Evolutionary conservation across 1,284 basidiomycete species (phyloP).

Genomic region (Apiotrichum akiyoshidainum): DNA sequence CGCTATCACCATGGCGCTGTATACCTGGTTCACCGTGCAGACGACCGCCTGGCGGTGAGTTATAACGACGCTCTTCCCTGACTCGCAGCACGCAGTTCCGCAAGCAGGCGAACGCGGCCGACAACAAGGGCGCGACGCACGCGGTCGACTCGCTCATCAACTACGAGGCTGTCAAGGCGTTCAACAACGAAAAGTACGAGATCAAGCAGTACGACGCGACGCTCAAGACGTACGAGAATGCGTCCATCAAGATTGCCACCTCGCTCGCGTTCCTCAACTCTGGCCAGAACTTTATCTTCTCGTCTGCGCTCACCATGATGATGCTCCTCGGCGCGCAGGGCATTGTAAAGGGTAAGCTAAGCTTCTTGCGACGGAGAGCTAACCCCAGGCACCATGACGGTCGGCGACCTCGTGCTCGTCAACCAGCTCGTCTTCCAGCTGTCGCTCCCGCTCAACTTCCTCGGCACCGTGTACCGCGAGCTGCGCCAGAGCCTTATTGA

Average conservation of each 20-base stretch:
- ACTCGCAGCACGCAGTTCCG: constrained; percentile 70
- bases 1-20: constrained; percentile 75
- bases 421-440: constrained; percentile 99
- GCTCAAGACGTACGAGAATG: constrained; percentile 80
- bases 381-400: constrained; percentile 82
- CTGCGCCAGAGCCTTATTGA: constrained; percentile 91
- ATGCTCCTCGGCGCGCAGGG: constrained; percentile 97
- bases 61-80: background rate
- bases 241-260: constrained; percentile 91
- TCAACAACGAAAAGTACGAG: constrained; percentile 95
- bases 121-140: constrained; percentile 90
- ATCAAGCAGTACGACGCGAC: constrained; percentile 88
- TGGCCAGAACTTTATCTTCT: constrained; percentile 95
- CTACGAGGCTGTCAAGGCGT: constrained; percentile 98
- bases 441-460: constrained; percentile 90
- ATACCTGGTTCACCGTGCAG: constrained; percentile 94
- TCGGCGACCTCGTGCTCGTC: constrained; percentile 97
- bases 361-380: background rate
- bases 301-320: constrained; percentile 82
- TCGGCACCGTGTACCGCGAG: constrained; percentile 95
- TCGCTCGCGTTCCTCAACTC: constrained; percentile 91
- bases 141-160: constrained; percentile 96
- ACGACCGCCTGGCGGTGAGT: constrained; percentile 90
- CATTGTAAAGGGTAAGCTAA: constrained; percentile 69
- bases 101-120: constrained; percentile 89